Conservation (phyloP, 1,284 basidiomycete species). For the Tetrapyrgos nigripes region DNA sequence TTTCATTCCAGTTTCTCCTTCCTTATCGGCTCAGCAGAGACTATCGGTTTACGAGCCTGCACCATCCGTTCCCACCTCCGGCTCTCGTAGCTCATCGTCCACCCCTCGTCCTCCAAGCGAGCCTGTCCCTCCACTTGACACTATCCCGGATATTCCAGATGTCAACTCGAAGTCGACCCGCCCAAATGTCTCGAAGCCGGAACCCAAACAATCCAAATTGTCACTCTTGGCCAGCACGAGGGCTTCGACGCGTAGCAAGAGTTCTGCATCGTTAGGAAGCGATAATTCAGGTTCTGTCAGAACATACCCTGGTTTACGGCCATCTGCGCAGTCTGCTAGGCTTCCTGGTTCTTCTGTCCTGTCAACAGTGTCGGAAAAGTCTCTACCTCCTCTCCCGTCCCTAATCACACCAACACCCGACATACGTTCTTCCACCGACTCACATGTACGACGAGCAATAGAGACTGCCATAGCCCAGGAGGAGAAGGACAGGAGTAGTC, state of each 20-base stretch:
- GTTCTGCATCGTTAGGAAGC: constrained; percentile 54
- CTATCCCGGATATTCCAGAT: constrained; percentile 65
- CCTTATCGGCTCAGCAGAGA: constrained; percentile 73
- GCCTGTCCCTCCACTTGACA: constrained; percentile 50
- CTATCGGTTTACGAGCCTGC: constrained; percentile 66
- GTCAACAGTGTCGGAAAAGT: not conserved
- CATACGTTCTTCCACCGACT: constrained; percentile 53
- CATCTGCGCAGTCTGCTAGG: constrained; percentile 48
- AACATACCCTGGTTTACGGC: constrained; percentile 72
- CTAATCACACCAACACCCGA: constrained; percentile 43
- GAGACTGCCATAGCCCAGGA: constrained; percentile 45
- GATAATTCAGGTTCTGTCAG: constrained; percentile 61
- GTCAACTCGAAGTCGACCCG: constrained; percentile 50
- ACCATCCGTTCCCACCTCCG: constrained; percentile 56
- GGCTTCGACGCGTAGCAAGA: constrained; percentile 51
- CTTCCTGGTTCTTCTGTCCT: not conserved
- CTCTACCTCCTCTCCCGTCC: not conserved
- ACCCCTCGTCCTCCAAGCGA: constrained; percentile 46
- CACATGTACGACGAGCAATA: constrained; percentile 66
- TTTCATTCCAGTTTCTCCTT: constrained; percentile 66
- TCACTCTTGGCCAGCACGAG: constrained; percentile 30
- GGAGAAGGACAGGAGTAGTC: not conserved
- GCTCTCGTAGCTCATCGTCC: constrained; percentile 44
- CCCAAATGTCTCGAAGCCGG: constrained; percentile 25
- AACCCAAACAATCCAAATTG: constrained; percentile 15